Base-by-base conservation (phyloP, 129 eudicot genomes). In the Ambrosia artemisiifolia region DNA sequence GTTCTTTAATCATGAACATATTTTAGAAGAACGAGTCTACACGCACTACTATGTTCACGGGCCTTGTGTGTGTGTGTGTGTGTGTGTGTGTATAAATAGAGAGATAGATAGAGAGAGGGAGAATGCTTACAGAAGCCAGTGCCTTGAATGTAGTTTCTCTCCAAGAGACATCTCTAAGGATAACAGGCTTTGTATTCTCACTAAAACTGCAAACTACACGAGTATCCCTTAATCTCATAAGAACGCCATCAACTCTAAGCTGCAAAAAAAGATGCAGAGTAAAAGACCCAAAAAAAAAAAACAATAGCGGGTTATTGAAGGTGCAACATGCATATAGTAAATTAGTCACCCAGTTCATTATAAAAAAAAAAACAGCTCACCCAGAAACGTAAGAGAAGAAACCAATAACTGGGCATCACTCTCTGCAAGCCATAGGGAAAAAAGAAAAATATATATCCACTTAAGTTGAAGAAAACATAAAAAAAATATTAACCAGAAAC, bases 191-290 rank as follows among this genome's bases (percentile, higher is more conserved):
- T 13, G 54, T 43, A 66, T 48, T 55, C 63, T 86, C 87, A 71
- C 73, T 67, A 57, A 90, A 94, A 70, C 62, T 72, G 74, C 93
- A 88, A 78, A 90, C 92, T 50, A 94, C 81, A 71, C 99, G 99
- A 19, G 96, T 90, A 73, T 94, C 98, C 80, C 97, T 84, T 81
- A 94, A 82, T 84, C 99, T 88, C 97, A 94, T 90, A 44, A 94
- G 93, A 53, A 85, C 94, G 2, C 99, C 99, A 80, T 94, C 99
- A 72, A 94, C 97, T 90, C 98, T 88, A 54, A 94, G 97, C 99
- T 94, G 85, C 66, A 74, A 78, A 67, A 80, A 48, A 32, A 69
- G 59, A 61, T 16, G 10, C 44, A 57, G 12, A 20, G 17, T 57
- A 57, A 57, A 20, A 11, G 50, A 65, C 69, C 57, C 48, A 51